Base-by-base conservation (phyloP, 345 rosid genomes). In the Eucalyptus pauciflora region DNA sequence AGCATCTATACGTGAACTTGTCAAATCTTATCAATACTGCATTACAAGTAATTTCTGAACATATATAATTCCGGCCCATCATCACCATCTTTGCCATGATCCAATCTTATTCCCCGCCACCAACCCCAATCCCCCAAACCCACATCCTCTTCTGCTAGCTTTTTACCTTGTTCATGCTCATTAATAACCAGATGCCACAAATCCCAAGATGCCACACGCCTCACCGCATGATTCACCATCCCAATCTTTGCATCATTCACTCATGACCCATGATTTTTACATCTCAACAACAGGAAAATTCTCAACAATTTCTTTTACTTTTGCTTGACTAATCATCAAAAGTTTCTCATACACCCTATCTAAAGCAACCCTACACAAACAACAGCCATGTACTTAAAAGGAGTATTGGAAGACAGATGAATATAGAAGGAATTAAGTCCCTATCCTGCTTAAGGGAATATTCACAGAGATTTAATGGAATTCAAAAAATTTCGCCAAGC, bases 271-370 rank as follows among this genome's bases (percentile, higher is more conserved):
- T 71, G 37, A 31, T 33, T 33, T 18, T 76, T 69, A 0, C 5
- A 76, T 37, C 83, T 76, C 83, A 14, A 64, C 3, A 0, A 64
- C 18, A 29, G 37, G 76, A 64, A 64, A 64, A 13, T 64, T 64
- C 83, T 76, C 83, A 41, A 41, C 0, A 41, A 2, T 0, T 41
- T 1, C 2, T 76, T 76, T 6, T 3, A 20, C 83, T 76, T 76
- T 76, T 20, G 83, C 83, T 76, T 76, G 48, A 76, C 27, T 10
- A 76, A 20, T 76, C 48, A 76, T 76, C 83, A 76, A 37, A 76
- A 9, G 83, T 76, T 76, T 76, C 83, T 76, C 27, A 76, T 20
- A 76, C 24, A 76, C 48, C 5, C 83, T 10, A 76, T 76, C 8
- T 76, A 37, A 37, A 37, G 48, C 27, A 76, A 76, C 48, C 15